Evolutionary conservation across 2,329 filamentous ascomycete genomes (phyloP), one percentile per base, ranked within the genome.

Genomic region (Fusarium pilosicola): DNA sequence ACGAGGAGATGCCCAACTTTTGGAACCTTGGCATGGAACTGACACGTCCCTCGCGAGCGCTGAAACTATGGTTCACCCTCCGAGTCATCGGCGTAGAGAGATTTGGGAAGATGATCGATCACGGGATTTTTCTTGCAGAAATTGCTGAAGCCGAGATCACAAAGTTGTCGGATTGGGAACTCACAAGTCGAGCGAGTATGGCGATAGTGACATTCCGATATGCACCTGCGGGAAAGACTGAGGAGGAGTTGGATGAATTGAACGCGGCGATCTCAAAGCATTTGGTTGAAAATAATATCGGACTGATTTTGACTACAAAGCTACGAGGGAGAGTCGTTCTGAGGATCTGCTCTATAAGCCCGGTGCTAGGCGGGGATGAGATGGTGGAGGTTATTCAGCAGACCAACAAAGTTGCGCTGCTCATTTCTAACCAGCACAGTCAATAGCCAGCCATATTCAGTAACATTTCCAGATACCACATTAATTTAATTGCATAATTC

Each of bases 201-300:
- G 65, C 66, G 18, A 68, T 68, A 7, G 49, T 68, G 17, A 69
- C 65, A 4, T 68, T 68, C 28, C 42, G 65, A 32, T 68, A 69
- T 42, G 65, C 56, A 17, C 42, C 65, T 4, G 0, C 1, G 1
- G 65, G 28, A 2, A 68, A 51, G 49, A 49, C 32, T 2, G 57
- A 56, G 4, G 38, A 63, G 24, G 32, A 69, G 12, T 18, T 63
- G 38, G 66, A 68, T 34, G 32, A 1, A 7, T 7, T 69, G 3
- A 68, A 68, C 8, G 57, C 56, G 3, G n/a, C 28, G 3, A 69
- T 69, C 20, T 68, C 66, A 1, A 69, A 26, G 13, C 3, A 41
- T 7, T 28, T 69, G 3, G 26, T 68, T 11, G 32, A 69, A 4
- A 38, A 45, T 0, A 24, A 51, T 6, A 18, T 64, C 12, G 66